These are phyloP conservation scores for Dictyophora rubrovolvata DNA, from an alignment of 768 basidiomycete species.

Conservation along the genomic window DNA sequence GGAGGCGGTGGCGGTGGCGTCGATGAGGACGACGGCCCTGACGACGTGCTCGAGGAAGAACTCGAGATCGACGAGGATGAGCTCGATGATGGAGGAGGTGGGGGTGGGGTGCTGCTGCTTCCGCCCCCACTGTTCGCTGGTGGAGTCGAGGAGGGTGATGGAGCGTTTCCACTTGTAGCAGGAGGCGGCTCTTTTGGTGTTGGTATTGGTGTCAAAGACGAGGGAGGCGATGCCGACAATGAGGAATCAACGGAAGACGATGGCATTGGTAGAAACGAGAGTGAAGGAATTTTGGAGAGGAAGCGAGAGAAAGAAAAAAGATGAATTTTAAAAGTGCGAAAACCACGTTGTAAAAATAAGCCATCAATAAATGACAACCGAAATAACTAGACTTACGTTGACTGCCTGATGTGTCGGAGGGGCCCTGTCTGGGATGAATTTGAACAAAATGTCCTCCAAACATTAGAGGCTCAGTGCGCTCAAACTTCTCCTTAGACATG, in stretches of 20 bases:
- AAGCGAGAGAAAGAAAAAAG: background rate
- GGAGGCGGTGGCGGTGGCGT: conserved; percentile 20
- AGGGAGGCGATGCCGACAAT: conserved; percentile 2
- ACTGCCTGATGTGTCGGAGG: background rate
- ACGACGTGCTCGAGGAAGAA: conserved; percentile 9
- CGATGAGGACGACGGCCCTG: conserved; percentile 18
- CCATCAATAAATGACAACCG: background rate
- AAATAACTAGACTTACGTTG: background rate
- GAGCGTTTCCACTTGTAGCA: conserved; percentile 15
- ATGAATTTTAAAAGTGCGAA: background rate
- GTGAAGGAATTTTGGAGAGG: conserved; percentile 26
- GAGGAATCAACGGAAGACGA: conserved; percentile 5
- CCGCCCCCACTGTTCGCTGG: background rate
- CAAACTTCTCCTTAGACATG: background rate
- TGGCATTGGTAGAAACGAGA: conserved; percentile 18
- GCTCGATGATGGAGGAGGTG: background rate
- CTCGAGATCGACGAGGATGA: conserved; percentile 5
- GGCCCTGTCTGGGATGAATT: background rate
- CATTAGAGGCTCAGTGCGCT: background rate
- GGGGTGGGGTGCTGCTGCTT: background rate
- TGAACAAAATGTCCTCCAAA: background rate
- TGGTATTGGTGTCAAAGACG: conserved; percentile 8
- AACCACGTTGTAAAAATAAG: background rate
- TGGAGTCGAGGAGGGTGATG: background rate
- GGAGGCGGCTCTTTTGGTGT: conserved; percentile 14